Conservation (phyloP, 441 rosid species). For the Biscutella laevigata region DNA sequence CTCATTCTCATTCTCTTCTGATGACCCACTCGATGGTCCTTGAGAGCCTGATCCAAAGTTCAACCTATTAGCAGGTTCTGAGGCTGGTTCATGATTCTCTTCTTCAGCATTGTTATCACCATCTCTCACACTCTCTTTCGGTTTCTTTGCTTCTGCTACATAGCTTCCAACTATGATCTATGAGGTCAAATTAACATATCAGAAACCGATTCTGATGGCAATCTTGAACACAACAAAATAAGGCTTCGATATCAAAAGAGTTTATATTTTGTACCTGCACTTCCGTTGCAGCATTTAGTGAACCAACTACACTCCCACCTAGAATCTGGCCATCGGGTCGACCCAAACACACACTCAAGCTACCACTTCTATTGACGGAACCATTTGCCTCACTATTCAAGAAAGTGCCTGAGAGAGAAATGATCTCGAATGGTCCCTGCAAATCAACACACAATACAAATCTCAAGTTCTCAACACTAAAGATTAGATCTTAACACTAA, state of each 20-base stretch:
- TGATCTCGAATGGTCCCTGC: constrained; percentile 79
- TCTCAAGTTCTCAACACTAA: constrained; percentile 17
- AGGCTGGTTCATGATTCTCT: constrained; percentile 42
- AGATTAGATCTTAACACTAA: background rate
- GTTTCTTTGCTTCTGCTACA: constrained; percentile 51
- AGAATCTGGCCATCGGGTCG: constrained; percentile 65
- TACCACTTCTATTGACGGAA: constrained; percentile 33
- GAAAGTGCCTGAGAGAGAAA: constrained; percentile 69
- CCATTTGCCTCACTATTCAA: constrained; percentile 44
- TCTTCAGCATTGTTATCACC: background rate
- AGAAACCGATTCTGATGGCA: background rate
- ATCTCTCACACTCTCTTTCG: constrained; percentile 23
- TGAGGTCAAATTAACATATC: background rate
- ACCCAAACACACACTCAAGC: constrained; percentile 66
- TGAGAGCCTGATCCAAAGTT: constrained; percentile 59
- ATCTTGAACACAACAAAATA: background rate
- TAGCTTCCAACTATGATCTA: constrained; percentile 90
- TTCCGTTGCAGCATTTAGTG: constrained; percentile 62
- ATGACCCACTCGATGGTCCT: constrained; percentile 65
- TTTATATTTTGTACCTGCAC: constrained; percentile 51
- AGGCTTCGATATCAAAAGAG: background rate
- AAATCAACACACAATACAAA: background rate
- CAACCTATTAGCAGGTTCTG: constrained; percentile 42
- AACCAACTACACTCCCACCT: constrained; percentile 77
- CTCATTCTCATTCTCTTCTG: constrained; percentile 67